These are phyloP conservation scores for Cryptococcus sp. DNA, from an alignment of 1,284 basidiomycete genomes.

Conservation along the genomic window DNA sequence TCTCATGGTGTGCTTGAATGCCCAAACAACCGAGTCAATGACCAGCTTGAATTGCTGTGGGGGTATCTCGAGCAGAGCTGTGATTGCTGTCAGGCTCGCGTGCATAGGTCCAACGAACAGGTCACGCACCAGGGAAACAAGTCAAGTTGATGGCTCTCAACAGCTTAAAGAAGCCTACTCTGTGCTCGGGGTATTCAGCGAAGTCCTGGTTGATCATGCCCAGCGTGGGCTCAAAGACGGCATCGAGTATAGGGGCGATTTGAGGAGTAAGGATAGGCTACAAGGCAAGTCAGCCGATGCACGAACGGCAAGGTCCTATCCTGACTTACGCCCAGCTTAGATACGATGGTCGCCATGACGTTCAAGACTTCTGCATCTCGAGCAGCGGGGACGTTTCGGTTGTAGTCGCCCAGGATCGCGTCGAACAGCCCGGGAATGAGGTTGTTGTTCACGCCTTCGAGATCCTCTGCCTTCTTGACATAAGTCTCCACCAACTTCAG, in stretches of 20 bases:
- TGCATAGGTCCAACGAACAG: not conserved
- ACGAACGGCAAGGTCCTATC: no score
- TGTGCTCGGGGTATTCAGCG: conserved; percentile 95
- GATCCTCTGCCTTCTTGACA: conserved; percentile 93
- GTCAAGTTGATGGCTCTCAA: conserved; percentile 88
- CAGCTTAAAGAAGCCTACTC: conserved; percentile 95
- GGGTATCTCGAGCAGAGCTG: conserved; percentile 81
- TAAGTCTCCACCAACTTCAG: conserved; percentile 97
- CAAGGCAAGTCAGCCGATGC: not conserved
- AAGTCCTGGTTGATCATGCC: conserved; percentile 99
- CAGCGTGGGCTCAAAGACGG: conserved; percentile 95
- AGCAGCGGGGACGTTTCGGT: conserved; percentile 87
- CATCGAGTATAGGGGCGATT: conserved; percentile 94
- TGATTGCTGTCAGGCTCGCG: conserved; percentile 1
- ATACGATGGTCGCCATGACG: conserved; percentile 96
- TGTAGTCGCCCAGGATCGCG: conserved; percentile 96
- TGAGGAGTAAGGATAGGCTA: conserved; percentile 85
- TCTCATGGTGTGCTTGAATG: conserved; percentile 99
- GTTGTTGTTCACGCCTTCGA: conserved; percentile 86
- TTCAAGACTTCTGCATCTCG: conserved; percentile 97
- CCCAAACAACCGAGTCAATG: conserved; percentile 99
- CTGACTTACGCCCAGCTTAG: conserved; percentile 72
- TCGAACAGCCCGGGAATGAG: conserved; percentile 96
- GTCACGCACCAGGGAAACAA: conserved; percentile 86
- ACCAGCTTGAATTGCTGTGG: conserved; percentile 95